Evolutionary conservation across 169 alveolate species (phyloP).

Genomic region (Cryptosporidium baileyi): DNA sequence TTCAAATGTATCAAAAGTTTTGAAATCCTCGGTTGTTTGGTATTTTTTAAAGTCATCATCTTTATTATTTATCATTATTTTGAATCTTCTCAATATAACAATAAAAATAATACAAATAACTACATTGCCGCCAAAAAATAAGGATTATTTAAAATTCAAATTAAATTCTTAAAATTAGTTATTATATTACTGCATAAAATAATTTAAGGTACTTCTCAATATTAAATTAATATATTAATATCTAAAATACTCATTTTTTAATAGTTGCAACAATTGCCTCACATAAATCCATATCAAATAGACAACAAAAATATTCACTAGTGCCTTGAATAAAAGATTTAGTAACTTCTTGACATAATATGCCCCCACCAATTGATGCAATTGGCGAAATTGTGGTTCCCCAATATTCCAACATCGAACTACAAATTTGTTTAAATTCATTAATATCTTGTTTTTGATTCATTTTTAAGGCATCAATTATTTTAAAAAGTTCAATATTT

Average conservation of each 20-base stretch:
- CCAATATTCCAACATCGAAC: neutral
- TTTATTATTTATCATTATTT: neutral
- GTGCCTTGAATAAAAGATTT: slow-evolving; percentile 16
- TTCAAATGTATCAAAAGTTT: slow-evolving; percentile 83
- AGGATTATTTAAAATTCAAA: neutral
- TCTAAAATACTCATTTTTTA: neutral
- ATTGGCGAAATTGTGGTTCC: slow-evolving; percentile 52
- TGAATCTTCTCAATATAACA: neutral
- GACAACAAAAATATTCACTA: slow-evolving; percentile 48
- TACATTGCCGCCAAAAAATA: neutral
- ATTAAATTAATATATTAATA: neutral
- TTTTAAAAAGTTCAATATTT: neutral
- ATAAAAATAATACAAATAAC: no score
- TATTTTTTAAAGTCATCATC: neutral
- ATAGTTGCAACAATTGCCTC: slow-evolving; percentile 55
- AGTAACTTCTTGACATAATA: slow-evolving; percentile 50
- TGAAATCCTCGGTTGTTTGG: slow-evolving; percentile 21
- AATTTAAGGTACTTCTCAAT: neutral
- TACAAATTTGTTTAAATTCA: neutral
- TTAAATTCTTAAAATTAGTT: neutral
- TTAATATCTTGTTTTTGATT: slow-evolving; percentile 3
- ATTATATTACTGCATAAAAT: neutral
- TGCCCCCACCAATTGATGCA: slow-evolving; percentile 64
- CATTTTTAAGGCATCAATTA: neutral
- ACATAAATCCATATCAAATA: slow-evolving; percentile 55